These are phyloP conservation scores for Sphaerulina populicola DNA, from an alignment of 2,329 filamentous ascomycete genomes.

Conservation along the genomic window DNA sequence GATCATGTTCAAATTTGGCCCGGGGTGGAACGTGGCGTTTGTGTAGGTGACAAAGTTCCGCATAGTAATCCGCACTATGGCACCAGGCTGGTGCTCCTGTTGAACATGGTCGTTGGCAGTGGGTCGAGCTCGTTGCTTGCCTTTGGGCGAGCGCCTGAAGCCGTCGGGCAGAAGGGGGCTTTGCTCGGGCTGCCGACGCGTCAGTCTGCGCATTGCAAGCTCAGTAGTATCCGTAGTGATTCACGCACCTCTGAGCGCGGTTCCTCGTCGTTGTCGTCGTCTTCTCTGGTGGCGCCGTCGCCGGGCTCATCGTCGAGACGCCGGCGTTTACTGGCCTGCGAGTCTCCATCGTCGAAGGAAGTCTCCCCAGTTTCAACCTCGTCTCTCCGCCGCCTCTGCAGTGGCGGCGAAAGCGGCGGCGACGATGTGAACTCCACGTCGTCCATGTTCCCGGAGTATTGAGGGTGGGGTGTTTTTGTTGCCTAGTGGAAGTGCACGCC, in stretches of 20 bases:
- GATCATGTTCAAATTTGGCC: constrained; percentile 93
- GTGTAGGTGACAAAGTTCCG: constrained; percentile 93
- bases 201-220: not conserved
- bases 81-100: constrained; percentile 55
- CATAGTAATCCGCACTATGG: constrained; percentile 79
- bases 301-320: constrained; percentile 6
- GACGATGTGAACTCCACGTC: constrained; percentile 8
- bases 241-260: constrained; percentile 1
- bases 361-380: constrained; percentile 8
- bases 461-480: not conserved
- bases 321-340: constrained; percentile 15
- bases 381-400: constrained; percentile 14
- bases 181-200: constrained; percentile 1
- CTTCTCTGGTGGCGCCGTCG: constrained; percentile 1
- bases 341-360: not conserved
- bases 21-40: constrained; percentile 79
- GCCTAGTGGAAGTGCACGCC: not conserved
- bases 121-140: constrained; percentile 15
- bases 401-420: constrained; percentile 8
- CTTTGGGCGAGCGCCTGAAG: constrained; percentile 29
- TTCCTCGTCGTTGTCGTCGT: not conserved
- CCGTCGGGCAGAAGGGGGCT: constrained; percentile 29
- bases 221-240: not conserved
- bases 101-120: not conserved
- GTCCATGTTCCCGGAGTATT: not conserved